Base-by-base conservation (phyloP, 1,284 basidiomycete species). In the Fomitopsis betulina region DNA sequence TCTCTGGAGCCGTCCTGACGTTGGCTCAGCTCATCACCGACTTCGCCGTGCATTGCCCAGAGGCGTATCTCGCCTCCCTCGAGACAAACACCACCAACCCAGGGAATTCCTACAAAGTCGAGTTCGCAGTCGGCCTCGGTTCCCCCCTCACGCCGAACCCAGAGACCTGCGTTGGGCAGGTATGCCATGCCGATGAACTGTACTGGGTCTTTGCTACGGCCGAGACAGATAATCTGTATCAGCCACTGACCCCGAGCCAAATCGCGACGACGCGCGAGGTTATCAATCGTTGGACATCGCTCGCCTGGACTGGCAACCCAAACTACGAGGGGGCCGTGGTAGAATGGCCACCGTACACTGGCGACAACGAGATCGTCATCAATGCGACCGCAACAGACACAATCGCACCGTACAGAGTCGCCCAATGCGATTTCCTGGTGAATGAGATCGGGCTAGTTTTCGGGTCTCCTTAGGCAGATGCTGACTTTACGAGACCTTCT, bases 171-270 rank as follows among this genome's bases (percentile, higher is more conserved):
- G 40, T 49, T 17, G 60, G 60, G 13, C 60, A 61, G 42, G 60
- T 61, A n/a, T 61, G 60, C 52, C 60, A 61, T 23, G 60, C 57
- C 19, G 60, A 61, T 27, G 60, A 61, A 32, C 52, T 61, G 19
- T 61, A 61, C 55, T 61, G 57, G 57, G 60, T 61, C 15, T 61
- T 61, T 40, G 60, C 57, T 21, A 61, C 60, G 30, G 60, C 60
- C 4, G 60, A 61, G 55, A 61, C 60, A 27, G 60, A 61, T 25
- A 54, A 56, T 43, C 57, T 61, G 35, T 58, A 61, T 23, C 60
- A 61, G 49, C 60, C 60, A 25, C 40, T 61, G 35, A 58, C 57
- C 8, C 32, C 47, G 7, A 37, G 47, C 39, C 54, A 58, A 42
- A 50, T 61, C 13, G 57, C 54, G 45, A 58, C 55, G 23, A 61